These are phyloP conservation scores for Fusarium nanum DNA, from an alignment of 2,329 filamentous ascomycete species.

Conservation along the genomic window DNA sequence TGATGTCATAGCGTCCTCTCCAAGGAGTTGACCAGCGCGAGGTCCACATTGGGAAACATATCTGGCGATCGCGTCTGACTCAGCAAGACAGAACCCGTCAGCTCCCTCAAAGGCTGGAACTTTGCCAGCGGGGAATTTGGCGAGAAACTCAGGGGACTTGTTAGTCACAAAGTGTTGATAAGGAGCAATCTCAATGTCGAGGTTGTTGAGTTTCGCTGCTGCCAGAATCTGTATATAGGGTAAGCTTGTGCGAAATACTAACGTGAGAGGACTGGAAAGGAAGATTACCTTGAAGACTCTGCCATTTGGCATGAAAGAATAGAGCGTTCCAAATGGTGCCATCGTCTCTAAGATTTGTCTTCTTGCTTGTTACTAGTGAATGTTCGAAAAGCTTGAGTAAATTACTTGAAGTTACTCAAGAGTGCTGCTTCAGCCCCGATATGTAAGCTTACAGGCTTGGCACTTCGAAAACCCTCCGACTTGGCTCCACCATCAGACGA, in stretches of 20 bases:
- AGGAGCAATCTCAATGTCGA: not conserved
- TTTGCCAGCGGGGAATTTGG: conserved; percentile 4
- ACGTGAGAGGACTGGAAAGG: too few relatives aligned
- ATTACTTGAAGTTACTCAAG: too few relatives aligned
- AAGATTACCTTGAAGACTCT: too few relatives aligned
- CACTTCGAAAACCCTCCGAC: too few relatives aligned
- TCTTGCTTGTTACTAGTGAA: too few relatives aligned
- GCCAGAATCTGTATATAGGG: conserved; percentile 4
- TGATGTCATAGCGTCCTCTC: not conserved
- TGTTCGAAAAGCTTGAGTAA: too few relatives aligned
- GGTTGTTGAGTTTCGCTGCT: conserved; percentile 7
- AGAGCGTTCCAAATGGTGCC: too few relatives aligned
- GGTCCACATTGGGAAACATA: conserved; percentile 1
- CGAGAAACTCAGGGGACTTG: conserved; percentile 1
- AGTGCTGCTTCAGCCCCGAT: too few relatives aligned
- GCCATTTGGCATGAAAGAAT: too few relatives aligned
- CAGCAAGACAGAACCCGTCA: not conserved
- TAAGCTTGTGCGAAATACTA: not conserved
- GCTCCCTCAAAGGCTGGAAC: conserved; percentile 1
- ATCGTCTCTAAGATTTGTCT: too few relatives aligned
- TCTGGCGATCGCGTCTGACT: conserved; percentile 8
- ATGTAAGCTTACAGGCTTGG: too few relatives aligned
- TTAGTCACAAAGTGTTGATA: conserved; percentile 8
- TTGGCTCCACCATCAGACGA: too few relatives aligned
- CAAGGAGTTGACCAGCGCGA: not conserved